phyloP scores from a whole-genome alignment of 2,329 filamentous ascomycete genomes.

The Botrytis hyacinthi region DNA sequence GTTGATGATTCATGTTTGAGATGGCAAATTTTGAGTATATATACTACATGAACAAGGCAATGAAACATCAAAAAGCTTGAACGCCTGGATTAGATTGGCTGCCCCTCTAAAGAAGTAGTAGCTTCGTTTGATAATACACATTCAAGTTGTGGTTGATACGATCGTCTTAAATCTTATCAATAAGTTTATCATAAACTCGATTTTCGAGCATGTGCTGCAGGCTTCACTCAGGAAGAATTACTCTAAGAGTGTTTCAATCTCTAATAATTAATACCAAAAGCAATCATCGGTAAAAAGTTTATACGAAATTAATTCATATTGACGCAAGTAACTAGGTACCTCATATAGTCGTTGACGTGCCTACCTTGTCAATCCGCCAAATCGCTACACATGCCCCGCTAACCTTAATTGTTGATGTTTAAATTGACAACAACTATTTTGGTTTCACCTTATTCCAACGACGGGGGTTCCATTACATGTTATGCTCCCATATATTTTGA shows the following conservation, averaged over 20 bases:
- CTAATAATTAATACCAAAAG: not conserved
- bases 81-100: no score
- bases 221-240: not conserved
- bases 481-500: not conserved
- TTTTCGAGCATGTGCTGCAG: not conserved
- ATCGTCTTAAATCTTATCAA: not conserved
- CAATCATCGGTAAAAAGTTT: not conserved
- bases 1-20: accelerated
- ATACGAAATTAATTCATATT: not conserved
- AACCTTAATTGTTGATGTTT: not conserved
- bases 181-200: not conserved
- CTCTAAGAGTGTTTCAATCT: not conserved
- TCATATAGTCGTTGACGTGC: not conserved
- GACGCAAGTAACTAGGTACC: not conserved
- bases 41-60: accelerated
- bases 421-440: not conserved
- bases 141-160: not conserved
- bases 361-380: not conserved
- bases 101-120: not conserved
- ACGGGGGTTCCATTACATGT: not conserved
- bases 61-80: not conserved
- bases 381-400: not conserved
- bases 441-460: slow-evolving; percentile 2
- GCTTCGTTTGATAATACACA: not conserved
- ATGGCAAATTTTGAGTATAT: accelerated